Percentiles rank a stretch among this genome's conserved stretches.
These are phyloP conservation scores for Neonectria neomacrospora DNA, from an alignment of 2,329 filamentous ascomycete species.

Conservation along the genomic window DNA sequence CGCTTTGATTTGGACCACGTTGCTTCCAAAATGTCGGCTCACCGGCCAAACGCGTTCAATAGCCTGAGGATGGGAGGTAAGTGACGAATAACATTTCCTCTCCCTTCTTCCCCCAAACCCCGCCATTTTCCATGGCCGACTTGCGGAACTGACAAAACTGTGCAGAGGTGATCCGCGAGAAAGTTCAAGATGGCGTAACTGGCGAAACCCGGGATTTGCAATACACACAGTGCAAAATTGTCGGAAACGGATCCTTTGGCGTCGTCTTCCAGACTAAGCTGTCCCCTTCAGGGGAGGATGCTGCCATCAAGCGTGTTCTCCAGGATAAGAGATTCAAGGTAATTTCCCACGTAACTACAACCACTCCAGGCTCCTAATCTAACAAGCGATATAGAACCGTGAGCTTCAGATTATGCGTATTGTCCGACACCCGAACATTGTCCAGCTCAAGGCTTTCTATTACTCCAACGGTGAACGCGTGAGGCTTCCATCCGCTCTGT, in stretches of 20 bases:
- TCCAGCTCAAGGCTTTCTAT: slow-evolving; percentile 98
- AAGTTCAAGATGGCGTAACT: slow-evolving; percentile 97
- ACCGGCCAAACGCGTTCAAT: slow-evolving; percentile 88
- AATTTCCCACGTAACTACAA: slow-evolving; percentile 30
- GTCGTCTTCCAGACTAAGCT: slow-evolving; percentile 99
- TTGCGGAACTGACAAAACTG: slow-evolving; percentile 31
- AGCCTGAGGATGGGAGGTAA: slow-evolving; percentile 96
- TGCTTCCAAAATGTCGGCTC: slow-evolving; percentile 78
- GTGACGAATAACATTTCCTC: slow-evolving; percentile 48
- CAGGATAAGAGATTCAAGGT: slow-evolving; percentile 99
- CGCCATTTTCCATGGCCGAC: slow-evolving; percentile 11
- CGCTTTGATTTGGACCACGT: slow-evolving; percentile 42
- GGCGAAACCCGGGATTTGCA: slow-evolving; percentile 97
- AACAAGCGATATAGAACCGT: slow-evolving; percentile 78
- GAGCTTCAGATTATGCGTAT: slow-evolving; percentile 99
- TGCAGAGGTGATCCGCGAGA: slow-evolving; percentile 95
- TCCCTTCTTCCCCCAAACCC: slow-evolving; percentile 4
- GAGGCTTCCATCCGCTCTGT: slow-evolving; percentile 48
- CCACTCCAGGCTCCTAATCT: slow-evolving; percentile 20
- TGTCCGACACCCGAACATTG: slow-evolving; percentile 97
- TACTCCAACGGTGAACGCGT: slow-evolving; percentile 99
- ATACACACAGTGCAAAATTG: slow-evolving; percentile 99
- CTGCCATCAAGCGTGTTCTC: slow-evolving; percentile 97
- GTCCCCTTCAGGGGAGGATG: slow-evolving; percentile 96
- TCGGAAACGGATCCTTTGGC: slow-evolving; percentile 98